phyloP scores from a whole-genome alignment of 2,329 filamentous ascomycete genomes.

The Arthrinium phaeospermum region DNA sequence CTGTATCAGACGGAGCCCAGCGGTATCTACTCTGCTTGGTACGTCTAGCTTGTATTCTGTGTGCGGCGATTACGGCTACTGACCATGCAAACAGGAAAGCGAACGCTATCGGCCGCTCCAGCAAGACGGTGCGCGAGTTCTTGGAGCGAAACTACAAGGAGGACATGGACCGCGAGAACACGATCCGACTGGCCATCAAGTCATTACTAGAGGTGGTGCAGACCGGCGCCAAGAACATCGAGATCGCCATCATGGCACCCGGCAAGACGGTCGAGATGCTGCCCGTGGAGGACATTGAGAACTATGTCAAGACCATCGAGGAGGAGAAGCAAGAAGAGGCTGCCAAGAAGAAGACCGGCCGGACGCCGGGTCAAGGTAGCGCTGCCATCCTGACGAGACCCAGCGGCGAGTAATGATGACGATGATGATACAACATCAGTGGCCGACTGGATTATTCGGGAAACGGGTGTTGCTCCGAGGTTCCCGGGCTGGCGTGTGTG shows the following conservation, averaged over 20 bases:
- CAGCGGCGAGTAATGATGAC: slow-evolving; percentile 28
- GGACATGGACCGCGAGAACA: slow-evolving; percentile 94
- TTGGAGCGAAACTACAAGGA: slow-evolving; percentile 99
- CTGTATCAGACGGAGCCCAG: slow-evolving; percentile 99
- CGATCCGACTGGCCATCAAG: slow-evolving; percentile 97
- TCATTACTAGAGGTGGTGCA: slow-evolving; percentile 97
- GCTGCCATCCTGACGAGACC: slow-evolving; percentile 77
- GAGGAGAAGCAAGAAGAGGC: slow-evolving; percentile 99
- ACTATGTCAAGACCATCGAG: slow-evolving; percentile 98
- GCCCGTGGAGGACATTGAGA: slow-evolving; percentile 93
- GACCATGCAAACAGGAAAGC: slow-evolving; percentile 76
- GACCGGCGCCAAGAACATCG: slow-evolving; percentile 99
- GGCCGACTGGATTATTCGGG: background rate
- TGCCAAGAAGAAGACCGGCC: slow-evolving; percentile 91
- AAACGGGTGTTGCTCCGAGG: background rate
- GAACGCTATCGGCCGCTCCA: slow-evolving; percentile 96
- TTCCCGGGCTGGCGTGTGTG: background rate
- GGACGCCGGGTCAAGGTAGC: slow-evolving; percentile 70
- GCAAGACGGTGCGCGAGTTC: slow-evolving; percentile 98
- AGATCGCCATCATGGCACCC: slow-evolving; percentile 97
- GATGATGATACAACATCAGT: slow-evolving; percentile 31
- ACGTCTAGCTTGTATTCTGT: slow-evolving; percentile 38
- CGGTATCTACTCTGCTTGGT: slow-evolving; percentile 99
- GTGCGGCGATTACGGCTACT: background rate
- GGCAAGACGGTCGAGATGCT: slow-evolving; percentile 92